These are phyloP conservation scores for Mycena metata DNA, from an alignment of 768 basidiomycete genomes.

Conservation along the genomic window DNA sequence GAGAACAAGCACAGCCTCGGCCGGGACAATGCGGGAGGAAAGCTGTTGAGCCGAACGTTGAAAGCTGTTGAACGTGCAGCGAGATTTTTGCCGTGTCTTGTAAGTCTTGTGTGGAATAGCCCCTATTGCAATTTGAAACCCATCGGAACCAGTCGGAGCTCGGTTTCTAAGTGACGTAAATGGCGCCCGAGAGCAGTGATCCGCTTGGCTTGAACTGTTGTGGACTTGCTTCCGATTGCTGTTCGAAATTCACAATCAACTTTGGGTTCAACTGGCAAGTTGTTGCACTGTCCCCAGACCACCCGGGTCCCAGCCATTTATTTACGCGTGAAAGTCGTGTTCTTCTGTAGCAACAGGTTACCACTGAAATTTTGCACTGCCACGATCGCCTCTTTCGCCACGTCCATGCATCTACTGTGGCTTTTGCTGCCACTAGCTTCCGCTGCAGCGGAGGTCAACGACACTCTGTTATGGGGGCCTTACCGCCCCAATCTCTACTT, in stretches of 20 bases:
- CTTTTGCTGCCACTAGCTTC: constrained; percentile 62
- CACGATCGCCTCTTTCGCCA: constrained; percentile 9
- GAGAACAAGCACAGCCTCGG: constrained; percentile 10
- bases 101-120: too few relatives aligned
- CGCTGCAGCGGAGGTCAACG: constrained; percentile 58
- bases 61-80: constrained; percentile 16
- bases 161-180: too few relatives aligned
- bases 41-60: too few relatives aligned
- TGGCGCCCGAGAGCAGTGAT: too few relatives aligned
- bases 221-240: too few relatives aligned
- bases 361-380: background rate
- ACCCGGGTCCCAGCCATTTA: background rate
- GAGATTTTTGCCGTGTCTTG: too few relatives aligned
- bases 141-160: too few relatives aligned
- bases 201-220: too few relatives aligned
- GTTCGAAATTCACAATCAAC: too few relatives aligned
- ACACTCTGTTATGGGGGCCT: constrained; percentile 83
- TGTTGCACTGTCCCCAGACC: background rate
- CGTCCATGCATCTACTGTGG: constrained; percentile 59
- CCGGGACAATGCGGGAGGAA: background rate
- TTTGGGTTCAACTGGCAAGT: background rate
- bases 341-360: background rate
- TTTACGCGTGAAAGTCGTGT: background rate
- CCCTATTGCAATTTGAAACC: too few relatives aligned
- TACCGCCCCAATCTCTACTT: constrained; percentile 97